These are phyloP conservation scores for Aegilops sharonensis DNA, from an alignment of 176 grass and related monocot genomes.

Conservation along the genomic window DNA sequence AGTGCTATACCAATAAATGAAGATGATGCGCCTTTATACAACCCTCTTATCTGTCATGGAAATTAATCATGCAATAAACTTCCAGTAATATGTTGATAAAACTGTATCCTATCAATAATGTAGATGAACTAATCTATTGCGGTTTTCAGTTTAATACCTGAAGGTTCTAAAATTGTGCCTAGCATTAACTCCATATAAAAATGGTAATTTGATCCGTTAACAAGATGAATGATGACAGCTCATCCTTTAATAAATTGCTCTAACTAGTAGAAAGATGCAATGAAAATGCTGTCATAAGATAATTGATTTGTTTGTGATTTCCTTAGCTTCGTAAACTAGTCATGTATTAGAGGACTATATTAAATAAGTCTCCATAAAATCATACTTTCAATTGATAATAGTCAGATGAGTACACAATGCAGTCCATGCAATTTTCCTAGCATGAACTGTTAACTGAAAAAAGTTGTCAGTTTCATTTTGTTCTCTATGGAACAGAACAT, in stretches of 20 bases:
- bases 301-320: not conserved
- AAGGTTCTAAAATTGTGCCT: not conserved
- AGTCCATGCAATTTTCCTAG: not conserved
- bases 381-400: not conserved
- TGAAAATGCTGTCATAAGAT: not conserved
- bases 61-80: constrained; percentile 31
- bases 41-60: constrained; percentile 68
- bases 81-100: not conserved
- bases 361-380: not conserved
- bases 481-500: not conserved
- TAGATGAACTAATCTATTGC: not conserved
- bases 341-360: not conserved
- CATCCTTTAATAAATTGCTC: not conserved
- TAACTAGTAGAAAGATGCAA: not conserved
- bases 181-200: not conserved
- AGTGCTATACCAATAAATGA: constrained; percentile 88
- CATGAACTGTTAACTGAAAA: not conserved
- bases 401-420: not conserved
- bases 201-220: not conserved
- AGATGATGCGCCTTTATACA: constrained; percentile 94
- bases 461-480: not conserved
- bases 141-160: not conserved
- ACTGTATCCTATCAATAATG: not conserved
- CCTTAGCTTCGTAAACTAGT: not conserved
- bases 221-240: not conserved